Base-by-base conservation (phyloP, 2,329 filamentous ascomycete species). In the Verticillium nonalfalfae region DNA sequence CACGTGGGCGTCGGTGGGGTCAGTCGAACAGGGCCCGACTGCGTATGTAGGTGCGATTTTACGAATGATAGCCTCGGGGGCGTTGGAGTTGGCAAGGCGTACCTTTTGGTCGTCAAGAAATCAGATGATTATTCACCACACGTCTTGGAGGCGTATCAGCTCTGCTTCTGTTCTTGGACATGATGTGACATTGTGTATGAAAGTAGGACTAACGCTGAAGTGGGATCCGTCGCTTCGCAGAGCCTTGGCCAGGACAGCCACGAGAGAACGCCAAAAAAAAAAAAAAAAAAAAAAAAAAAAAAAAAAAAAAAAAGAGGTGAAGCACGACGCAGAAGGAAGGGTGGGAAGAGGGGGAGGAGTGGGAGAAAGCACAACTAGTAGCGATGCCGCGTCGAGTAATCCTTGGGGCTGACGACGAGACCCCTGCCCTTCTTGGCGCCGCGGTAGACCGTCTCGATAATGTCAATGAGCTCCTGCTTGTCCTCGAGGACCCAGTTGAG, bases 371-470 rank as follows among this genome's bases (percentile, higher is more conserved):
- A 21, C 21, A 2, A 18, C 63, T 69, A 76, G 64, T 76, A 76
- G 64, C 73, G 68, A 62, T 76, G 74, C 31, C 74, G 70, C 6
- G 74, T 76, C 35, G 73, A 75, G 61, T 76, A 76, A 21, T 65
- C 93, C 81, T 98, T 99, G 1, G 94, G 95, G 72, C 92, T 96
- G 67, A 98, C 93, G 50, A 99, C 95, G 68, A 99, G 78, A 89
- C 96, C 95, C 59, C 94, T 83, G 0, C 96, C 95, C 80, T 99
- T 99, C 84, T 97, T 98, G 36, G 95, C 95, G n/a, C 95, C 95
- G 62, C 93, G 88, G 74, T 98, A 99, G 64, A 99, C 93, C 4
- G 93, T 97, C 82, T 99, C 95, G 72, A 98, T 88, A 67, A 99
- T 99, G 77, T 99, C 95, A 71, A 99, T 96, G 70, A 99, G 81